A percentile compares a stretch with the other conserved stretches of the same genome.
Conservation (phyloP, 352 stramenopile species). For the Phytophthora vignae region DNA sequence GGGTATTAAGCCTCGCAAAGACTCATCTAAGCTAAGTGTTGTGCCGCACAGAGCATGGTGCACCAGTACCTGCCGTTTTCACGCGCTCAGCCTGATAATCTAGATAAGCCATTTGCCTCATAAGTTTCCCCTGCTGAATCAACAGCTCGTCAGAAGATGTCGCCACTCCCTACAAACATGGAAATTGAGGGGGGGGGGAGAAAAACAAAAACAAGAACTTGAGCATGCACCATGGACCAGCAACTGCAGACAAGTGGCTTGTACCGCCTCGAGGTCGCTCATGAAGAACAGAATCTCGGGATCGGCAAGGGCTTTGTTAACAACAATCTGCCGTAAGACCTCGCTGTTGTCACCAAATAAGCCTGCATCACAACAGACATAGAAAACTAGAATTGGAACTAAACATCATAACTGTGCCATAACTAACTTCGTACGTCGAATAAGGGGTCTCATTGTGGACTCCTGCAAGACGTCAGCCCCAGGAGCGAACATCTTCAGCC, state of each 20-base stretch:
- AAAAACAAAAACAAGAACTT: conserved; percentile 3
- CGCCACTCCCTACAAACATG: conserved; percentile 42
- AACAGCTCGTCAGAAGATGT: conserved; percentile 59
- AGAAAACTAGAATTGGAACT: not conserved
- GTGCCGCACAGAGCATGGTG: not conserved
- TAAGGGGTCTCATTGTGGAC: conserved; percentile 48
- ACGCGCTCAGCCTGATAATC: conserved; percentile 51
- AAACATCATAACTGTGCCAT: not conserved
- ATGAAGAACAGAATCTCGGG: conserved; percentile 81
- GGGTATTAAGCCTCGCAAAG: not conserved
- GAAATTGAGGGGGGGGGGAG: not conserved
- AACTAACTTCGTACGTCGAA: conserved; percentile 45
- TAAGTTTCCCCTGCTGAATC: conserved; percentile 56
- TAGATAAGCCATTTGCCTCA: conserved; percentile 48
- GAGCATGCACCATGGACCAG: not conserved
- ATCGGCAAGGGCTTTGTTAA: conserved; percentile 71
- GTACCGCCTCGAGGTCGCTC: conserved; percentile 73
- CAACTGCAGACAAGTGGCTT: conserved; percentile 2
- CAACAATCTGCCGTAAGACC: conserved; percentile 45
- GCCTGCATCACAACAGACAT: conserved; percentile 31
- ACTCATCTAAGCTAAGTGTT: not conserved
- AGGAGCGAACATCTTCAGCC: conserved; percentile 64
- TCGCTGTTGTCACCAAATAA: conserved; percentile 57
- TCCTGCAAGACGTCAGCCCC: conserved; percentile 37
- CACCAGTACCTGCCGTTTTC: conserved; percentile 22